phyloP scores from a whole-genome alignment of 495 filamentous ascomycete genomes.

The Hapsidospora chrysogenum region DNA sequence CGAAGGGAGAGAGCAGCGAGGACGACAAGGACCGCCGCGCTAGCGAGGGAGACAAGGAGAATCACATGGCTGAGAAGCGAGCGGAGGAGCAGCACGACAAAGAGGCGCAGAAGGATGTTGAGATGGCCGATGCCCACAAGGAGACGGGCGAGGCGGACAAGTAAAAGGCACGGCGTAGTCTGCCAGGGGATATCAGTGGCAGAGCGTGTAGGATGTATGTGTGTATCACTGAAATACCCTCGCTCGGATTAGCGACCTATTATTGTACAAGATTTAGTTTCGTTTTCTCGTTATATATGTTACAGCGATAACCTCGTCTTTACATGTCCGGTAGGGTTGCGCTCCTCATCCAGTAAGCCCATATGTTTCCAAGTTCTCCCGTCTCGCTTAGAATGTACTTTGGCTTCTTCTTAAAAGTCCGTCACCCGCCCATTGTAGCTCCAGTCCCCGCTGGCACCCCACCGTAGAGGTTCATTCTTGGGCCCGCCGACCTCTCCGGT shows the following conservation, averaged over 20 bases:
- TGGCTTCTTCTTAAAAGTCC: slow-evolving; percentile 51
- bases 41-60: slow-evolving; percentile 29
- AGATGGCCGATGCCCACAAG: background rate
- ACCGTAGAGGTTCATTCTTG: slow-evolving; percentile 91
- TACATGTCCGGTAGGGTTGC: too few relatives aligned
- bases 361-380: too few relatives aligned
- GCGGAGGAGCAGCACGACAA: background rate
- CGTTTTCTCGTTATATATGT: too few relatives aligned
- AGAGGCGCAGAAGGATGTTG: background rate
- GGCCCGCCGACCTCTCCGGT: slow-evolving; percentile 95
- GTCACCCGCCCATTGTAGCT: slow-evolving; percentile 93
- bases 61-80: slow-evolving; percentile 8
- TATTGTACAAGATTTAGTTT: too few relatives aligned
- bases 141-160: background rate
- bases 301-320: too few relatives aligned
- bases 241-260: too few relatives aligned
- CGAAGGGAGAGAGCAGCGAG: slow-evolving; percentile 6
- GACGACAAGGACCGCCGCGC: slow-evolving; percentile 4
- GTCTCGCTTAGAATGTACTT: too few relatives aligned
- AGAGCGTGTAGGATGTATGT: too few relatives aligned
- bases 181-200: too few relatives aligned
- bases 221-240: too few relatives aligned
- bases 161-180: background rate
- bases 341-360: too few relatives aligned
- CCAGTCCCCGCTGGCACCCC: slow-evolving; percentile 73